Percentiles rank a stretch among this genome's conserved stretches.
Evolutionary conservation across 2,329 filamentous ascomycete genomes (phyloP).

Genomic region (Penicillium glabrum): DNA sequence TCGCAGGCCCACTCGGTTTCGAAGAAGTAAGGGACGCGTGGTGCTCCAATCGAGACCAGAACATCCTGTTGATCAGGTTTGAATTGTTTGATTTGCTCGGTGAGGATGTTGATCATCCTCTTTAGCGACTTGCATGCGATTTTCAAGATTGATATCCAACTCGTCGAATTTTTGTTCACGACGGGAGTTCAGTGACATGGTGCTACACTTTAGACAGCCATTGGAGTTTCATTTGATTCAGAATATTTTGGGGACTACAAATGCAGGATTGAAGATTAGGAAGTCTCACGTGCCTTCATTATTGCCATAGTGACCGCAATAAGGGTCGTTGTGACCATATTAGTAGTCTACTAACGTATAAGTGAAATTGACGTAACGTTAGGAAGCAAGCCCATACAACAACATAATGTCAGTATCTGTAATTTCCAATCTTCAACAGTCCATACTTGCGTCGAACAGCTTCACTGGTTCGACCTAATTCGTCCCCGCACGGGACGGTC

Average conservation of each 20-base stretch:
- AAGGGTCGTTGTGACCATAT: too few relatives aligned
- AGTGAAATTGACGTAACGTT: too few relatives aligned
- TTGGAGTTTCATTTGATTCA: not conserved
- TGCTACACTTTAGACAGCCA: not conserved
- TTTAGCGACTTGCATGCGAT: not conserved
- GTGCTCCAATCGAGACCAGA: not conserved
- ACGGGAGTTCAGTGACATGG: not conserved
- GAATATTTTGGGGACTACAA: not conserved
- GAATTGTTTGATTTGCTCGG: not conserved
- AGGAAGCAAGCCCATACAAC: too few relatives aligned
- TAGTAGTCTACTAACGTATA: too few relatives aligned
- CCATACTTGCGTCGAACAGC: not conserved
- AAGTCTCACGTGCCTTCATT: too few relatives aligned
- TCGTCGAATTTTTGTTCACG: not conserved
- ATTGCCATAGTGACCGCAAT: too few relatives aligned
- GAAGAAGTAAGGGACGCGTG: not conserved
- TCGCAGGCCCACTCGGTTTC: constrained; percentile 23
- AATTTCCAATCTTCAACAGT: not conserved
- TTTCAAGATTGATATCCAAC: not conserved
- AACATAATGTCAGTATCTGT: not conserved
- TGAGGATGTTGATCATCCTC: not conserved
- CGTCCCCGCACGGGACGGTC: not conserved
- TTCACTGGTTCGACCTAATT: not conserved
- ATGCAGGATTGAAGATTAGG: not conserved
- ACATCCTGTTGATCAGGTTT: not conserved